Base-by-base conservation (phyloP, 257 asterid genomes). In the Penstemon newberryi region DNA sequence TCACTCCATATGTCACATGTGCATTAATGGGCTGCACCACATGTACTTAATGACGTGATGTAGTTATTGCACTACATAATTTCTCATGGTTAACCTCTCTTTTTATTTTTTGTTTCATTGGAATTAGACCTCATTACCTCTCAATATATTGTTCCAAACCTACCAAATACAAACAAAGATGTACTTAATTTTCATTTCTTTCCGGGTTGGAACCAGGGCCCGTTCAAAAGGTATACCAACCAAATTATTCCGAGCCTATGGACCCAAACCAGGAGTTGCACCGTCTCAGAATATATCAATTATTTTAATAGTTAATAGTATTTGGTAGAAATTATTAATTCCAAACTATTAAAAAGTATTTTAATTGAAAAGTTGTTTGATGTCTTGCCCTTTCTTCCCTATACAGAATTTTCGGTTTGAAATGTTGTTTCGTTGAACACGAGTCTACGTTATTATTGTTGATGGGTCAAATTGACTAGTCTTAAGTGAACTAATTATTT, bases 231-330 rank as follows among this genome's bases (percentile, higher is more conserved):
- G 62, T 38, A 39, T 42, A 41, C 51, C 63, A 40, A 69, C 71
- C 37, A 68, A 6, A 52, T 51, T 65, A 70, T 70, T 63, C 42
- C 13, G 44, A 55, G 65, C 58, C 70, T 47, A 70, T 70, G 77
- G 77, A 49, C 83, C 81, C 69, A 80, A 73, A 68, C 83, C 72
- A 69, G 83, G 56, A 70, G 83, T 67, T 83, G 68, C 69, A 73
- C 87, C 83, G 33, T 25, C 40, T 79, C 50, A 40, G 81, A 85
- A 87, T 74, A 83, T 83, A 54, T 69, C 50, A 8, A 8, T 61
- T 25, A 57, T 36, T 15, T 15, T 3, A 7, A 10, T 10, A 5
- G 11, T 15, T 55, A 3, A 8, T 42, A 10, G 38, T 75, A 62
- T 56, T 63, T 46, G 75, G 63, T 33, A 25, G 33, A 45, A 56